phyloP scores from a whole-genome alignment of 495 filamentous ascomycete genomes.

The Hyaloscypha variabilis region DNA sequence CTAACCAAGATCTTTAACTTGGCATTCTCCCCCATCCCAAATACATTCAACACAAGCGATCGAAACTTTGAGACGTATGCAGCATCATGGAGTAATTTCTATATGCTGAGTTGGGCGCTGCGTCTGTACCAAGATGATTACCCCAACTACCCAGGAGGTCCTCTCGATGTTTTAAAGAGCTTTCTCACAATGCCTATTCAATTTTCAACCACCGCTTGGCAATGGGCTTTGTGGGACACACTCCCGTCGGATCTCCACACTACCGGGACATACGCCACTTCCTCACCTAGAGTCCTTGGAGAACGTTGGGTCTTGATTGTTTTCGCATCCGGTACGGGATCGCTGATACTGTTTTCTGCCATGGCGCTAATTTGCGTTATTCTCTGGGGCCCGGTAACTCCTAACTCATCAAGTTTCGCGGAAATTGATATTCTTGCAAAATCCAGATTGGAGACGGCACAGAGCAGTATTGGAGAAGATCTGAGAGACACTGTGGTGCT shows the following conservation, averaged over 20 bases:
- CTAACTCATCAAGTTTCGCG: neutral
- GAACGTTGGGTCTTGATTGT: neutral
- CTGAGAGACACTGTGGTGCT: neutral
- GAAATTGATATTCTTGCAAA: neutral
- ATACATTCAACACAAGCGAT: neutral
- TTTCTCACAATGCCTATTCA: neutral
- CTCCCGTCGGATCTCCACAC: neutral
- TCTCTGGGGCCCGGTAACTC: neutral
- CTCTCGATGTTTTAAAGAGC: neutral
- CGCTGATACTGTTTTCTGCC: neutral
- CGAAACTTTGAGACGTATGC: neutral
- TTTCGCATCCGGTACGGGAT: neutral
- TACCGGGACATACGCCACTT: neutral
- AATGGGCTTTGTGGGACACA: neutral
- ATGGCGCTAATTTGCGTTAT: neutral
- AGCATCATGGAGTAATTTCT: neutral
- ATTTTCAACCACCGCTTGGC: neutral
- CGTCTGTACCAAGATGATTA: neutral
- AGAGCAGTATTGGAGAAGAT: neutral
- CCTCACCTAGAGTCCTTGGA: neutral
- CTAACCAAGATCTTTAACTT: neutral
- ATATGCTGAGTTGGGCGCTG: neutral
- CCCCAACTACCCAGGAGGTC: neutral
- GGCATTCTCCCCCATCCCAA: neutral
- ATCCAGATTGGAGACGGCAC: neutral